phyloP scores from a whole-genome alignment of 169 alveolate genomes.

The Plasmodium malariae region DNA sequence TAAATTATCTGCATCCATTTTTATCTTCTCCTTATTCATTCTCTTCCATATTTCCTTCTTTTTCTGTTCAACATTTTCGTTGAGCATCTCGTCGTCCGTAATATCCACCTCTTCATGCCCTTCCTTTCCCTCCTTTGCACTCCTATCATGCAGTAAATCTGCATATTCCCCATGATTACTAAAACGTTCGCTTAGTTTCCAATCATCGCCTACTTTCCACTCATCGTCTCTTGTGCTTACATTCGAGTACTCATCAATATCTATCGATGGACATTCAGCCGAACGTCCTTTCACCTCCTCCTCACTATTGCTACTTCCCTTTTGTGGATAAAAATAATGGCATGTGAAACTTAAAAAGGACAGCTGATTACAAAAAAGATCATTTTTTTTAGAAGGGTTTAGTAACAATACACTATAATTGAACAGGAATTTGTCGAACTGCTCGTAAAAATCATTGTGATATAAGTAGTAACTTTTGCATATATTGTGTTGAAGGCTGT shows the following conservation, averaged over 20 bases:
- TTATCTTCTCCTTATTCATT: background rate
- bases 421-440: constrained; percentile 53
- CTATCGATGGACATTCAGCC: background rate
- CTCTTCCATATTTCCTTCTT: constrained; percentile 31
- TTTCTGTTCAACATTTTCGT: constrained; percentile 7
- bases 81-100: background rate
- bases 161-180: background rate
- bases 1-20: background rate
- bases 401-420: constrained; percentile 53
- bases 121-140: background rate
- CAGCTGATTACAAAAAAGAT: constrained; percentile 44
- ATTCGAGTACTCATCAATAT: background rate
- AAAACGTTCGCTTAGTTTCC: background rate
- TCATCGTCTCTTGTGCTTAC: background rate
- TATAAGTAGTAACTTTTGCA: constrained; percentile 25
- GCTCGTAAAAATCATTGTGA: constrained; percentile 36
- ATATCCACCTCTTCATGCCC: background rate
- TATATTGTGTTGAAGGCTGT: constrained; percentile 35
- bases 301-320: background rate
- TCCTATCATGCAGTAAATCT: background rate
- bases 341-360: constrained; percentile 34
- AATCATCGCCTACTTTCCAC: background rate
- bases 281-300: background rate
- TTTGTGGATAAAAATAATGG: constrained; percentile 7
- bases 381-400: constrained; percentile 47